Conservation (phyloP, 2,329 filamentous ascomycete genomes). For the Botrytis pseudocinerea region DNA sequence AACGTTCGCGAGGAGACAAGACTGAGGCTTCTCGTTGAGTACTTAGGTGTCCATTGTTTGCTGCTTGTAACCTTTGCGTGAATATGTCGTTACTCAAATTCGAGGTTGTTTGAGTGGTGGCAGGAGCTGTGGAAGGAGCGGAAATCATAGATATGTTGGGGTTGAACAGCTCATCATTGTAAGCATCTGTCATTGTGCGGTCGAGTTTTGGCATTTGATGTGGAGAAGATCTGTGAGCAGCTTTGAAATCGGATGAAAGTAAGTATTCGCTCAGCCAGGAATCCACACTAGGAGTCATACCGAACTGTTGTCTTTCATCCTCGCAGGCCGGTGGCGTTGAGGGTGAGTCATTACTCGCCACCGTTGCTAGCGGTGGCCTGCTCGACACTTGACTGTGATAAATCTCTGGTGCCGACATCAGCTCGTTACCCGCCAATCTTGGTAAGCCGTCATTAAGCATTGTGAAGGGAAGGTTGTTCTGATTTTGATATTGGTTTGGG, state of each 20-base stretch:
- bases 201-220: slow-evolving; percentile 69
- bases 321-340: slow-evolving; percentile 56
- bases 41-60: slow-evolving; percentile 70
- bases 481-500: slow-evolving; percentile 41
- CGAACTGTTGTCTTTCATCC: slow-evolving; percentile 54
- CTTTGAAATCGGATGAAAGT: slow-evolving; percentile 52
- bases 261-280: slow-evolving; percentile 65
- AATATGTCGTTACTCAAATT: slow-evolving; percentile 63
- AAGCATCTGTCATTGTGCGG: slow-evolving; percentile 82
- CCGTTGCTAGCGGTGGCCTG: slow-evolving; percentile 54
- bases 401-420: slow-evolving; percentile 37
- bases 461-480: slow-evolving; percentile 30
- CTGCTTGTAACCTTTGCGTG: slow-evolving; percentile 73
- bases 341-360: slow-evolving; percentile 63
- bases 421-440: slow-evolving; percentile 33
- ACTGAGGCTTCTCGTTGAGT: slow-evolving; percentile 54
- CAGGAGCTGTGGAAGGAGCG: slow-evolving; percentile 51
- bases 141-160: slow-evolving; percentile 63
- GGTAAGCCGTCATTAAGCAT: slow-evolving; percentile 36
- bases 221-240: slow-evolving; percentile 53
- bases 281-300: slow-evolving; percentile 48
- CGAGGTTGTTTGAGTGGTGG: slow-evolving; percentile 34
- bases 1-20: slow-evolving; percentile 62
- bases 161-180: slow-evolving; percentile 81
- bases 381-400: slow-evolving; percentile 15